Base-by-base conservation (phyloP, 192 early-diverging fungal species). In the Gryganskiella cystojenkinii region DNA sequence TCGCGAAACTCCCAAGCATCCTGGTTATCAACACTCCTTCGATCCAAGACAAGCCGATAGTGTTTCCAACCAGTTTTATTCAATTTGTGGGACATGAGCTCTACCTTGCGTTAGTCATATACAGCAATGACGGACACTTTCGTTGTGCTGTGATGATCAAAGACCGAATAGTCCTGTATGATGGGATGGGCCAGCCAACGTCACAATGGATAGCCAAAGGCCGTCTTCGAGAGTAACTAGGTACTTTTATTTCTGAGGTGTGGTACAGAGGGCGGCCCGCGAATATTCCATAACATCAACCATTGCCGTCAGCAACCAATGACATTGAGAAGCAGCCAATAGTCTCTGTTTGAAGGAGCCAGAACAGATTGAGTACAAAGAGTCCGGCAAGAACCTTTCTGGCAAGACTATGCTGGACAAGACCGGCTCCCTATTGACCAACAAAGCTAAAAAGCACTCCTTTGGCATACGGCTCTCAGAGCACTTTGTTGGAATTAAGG, bases 81-180 rank as follows among this genome's bases (percentile, higher is more conserved):
- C 50, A 7, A 19, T 15, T 63, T 30, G 17, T 31, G 9, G 19
- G n/a, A 13, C 22, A 33, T 4, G 46, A 63, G 46, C 51, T 51
- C 31, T 22, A 49, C 24, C 65, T 67, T 47, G 53, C 54, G 7
- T 31, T 30, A 1, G 19, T 67, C 20, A 67, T 67, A 10, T 67
- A 57, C 35, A 45, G 55, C 28, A 67, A 46, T 33, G 55, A 30
- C 7, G 11, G 13, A 2, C 55, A 67, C 27, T 67, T 67, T 31
- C 47, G 65, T 44, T 67, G 55, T 24, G 50, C 45, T 27, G 25
- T 34, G 17, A 57, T 67, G n/a, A 45, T 57, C 30, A 20, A 67
- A 28, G 43, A 33, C 28, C 9, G 30, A 5, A 28, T 19, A 8
- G 10, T 67, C 2, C 57, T 56, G 24, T 67, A 67, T 22, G 65